Percentiles rank a stretch among this genome's conserved stretches.
These are phyloP conservation scores for Eutrema heterophyllum DNA, from an alignment of 345 rosid genomes.

Conservation along the genomic window DNA sequence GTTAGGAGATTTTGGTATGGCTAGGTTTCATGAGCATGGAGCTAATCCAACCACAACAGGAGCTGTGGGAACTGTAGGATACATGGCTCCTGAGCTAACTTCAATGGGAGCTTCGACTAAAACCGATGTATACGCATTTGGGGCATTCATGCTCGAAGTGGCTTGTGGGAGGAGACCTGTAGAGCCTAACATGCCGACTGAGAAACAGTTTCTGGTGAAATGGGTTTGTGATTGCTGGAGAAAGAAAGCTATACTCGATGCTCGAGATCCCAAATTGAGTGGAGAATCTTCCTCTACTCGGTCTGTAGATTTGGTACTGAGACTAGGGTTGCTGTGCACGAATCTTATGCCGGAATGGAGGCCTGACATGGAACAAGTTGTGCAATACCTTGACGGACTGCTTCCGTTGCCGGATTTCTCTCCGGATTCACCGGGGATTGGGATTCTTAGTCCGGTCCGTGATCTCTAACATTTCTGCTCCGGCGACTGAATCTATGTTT, in stretches of 20 bases:
- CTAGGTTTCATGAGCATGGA: slow-evolving; percentile 42
- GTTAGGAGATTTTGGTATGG: slow-evolving; percentile 59
- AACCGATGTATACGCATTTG: slow-evolving; percentile 44
- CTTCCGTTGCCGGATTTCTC: slow-evolving; percentile 29
- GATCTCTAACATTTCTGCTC: background rate
- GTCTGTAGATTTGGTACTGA: slow-evolving; percentile 39
- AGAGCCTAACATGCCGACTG: slow-evolving; percentile 5
- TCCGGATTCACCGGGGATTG: slow-evolving; percentile 21
- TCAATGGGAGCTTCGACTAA: slow-evolving; percentile 40
- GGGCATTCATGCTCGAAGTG: slow-evolving; percentile 45
- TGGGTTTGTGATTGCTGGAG: slow-evolving; percentile 37
- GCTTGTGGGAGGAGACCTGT: slow-evolving; percentile 53
- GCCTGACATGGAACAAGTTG: slow-evolving; percentile 37
- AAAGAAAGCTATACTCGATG: slow-evolving; percentile 15
- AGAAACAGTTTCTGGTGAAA: slow-evolving; percentile 31
- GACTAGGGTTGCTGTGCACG: slow-evolving; percentile 38
- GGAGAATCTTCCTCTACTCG: background rate
- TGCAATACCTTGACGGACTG: slow-evolving; percentile 16
- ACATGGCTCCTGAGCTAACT: slow-evolving; percentile 46
- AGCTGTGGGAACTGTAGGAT: slow-evolving; percentile 45
- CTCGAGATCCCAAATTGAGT: slow-evolving; percentile 30
- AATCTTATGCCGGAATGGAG: slow-evolving; percentile 25
- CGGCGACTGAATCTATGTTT: slow-evolving; percentile 15
- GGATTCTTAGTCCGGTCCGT: slow-evolving; percentile 12
- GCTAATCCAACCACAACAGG: slow-evolving; percentile 37